Evolutionary conservation across 257 asterid genomes (phyloP).

Genomic region (Primulina huaijiensis): DNA sequence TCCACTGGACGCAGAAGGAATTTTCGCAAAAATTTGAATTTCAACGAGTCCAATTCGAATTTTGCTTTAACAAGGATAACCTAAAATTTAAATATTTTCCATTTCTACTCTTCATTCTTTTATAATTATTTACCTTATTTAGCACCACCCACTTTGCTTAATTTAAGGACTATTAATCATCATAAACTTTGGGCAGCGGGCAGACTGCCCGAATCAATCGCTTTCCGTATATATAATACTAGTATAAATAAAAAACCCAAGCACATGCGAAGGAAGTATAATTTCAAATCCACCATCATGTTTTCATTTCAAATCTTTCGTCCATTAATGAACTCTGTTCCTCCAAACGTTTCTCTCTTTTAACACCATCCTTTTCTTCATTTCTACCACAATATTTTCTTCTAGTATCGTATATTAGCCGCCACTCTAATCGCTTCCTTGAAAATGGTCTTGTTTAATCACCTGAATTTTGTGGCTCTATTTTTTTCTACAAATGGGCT

Average conservation of each 20-base stretch:
- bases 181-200: conserved; percentile 42
- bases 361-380: background rate
- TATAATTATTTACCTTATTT: background rate
- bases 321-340: background rate
- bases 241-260: conserved; percentile 23
- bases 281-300: conserved; percentile 2
- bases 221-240: conserved; percentile 9
- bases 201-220: conserved; percentile 35
- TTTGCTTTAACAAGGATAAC: conserved; percentile 5
- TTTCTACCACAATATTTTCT: no score
- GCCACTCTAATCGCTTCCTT: background rate
- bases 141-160: conserved; percentile 22
- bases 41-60: conserved; percentile 13
- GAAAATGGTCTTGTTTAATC: no score
- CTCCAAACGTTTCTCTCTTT: background rate
- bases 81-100: conserved; percentile 5
- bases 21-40: conserved; percentile 18
- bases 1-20: no score
- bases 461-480: no score
- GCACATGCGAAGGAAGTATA: background rate
- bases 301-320: background rate
- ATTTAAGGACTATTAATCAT: conserved; percentile 31
- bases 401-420: background rate
- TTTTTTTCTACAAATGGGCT: no score
- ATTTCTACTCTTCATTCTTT: conserved; percentile 15